Evolutionary conservation across 2,329 filamentous ascomycete genomes (phyloP).

Genomic region (Zasmidium cellare): DNA sequence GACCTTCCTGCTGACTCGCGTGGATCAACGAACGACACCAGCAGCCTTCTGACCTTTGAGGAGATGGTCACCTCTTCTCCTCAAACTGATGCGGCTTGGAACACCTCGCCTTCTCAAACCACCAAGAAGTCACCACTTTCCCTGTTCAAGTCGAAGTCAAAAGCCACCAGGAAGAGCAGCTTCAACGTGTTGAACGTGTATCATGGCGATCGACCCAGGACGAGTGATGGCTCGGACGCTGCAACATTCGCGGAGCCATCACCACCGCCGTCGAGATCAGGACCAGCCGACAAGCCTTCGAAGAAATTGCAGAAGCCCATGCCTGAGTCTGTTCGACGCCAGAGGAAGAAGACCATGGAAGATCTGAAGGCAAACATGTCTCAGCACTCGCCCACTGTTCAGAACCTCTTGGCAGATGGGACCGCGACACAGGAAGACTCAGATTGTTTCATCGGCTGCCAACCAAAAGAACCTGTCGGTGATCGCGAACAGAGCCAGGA

Average conservation of each 20-base stretch:
- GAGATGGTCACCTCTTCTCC: constrained; percentile 16
- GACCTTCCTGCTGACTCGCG: background rate
- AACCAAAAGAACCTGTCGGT: constrained; percentile 15
- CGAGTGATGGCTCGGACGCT: background rate
- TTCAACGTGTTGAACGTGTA: constrained; percentile 9
- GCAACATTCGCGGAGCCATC: background rate
- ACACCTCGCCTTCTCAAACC: constrained; percentile 1
- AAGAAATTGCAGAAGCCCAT: constrained; percentile 36
- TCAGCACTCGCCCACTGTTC: background rate
- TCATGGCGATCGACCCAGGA: background rate
- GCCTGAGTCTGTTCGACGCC: constrained; percentile 26
- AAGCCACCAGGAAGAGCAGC: background rate
- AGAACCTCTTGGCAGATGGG: background rate
- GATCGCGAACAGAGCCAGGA: constrained; percentile 10
- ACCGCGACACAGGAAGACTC: constrained; percentile 1
- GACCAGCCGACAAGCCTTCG: constrained; percentile 13
- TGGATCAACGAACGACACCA: constrained; percentile 1
- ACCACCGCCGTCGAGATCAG: background rate
- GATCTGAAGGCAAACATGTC: constrained; percentile 12
- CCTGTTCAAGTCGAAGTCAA: constrained; percentile 11
- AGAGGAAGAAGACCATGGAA: constrained; percentile 21
- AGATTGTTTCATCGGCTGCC: constrained; percentile 6
- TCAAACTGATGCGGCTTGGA: constrained; percentile 1
- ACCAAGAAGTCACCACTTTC: constrained; percentile 17
- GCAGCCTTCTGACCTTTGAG: constrained; percentile 25